Evolutionary conservation across 352 stramenopile genomes (phyloP), one percentile per base, ranked within the genome.

Genomic region (Globisporangium perplexum): DNA sequence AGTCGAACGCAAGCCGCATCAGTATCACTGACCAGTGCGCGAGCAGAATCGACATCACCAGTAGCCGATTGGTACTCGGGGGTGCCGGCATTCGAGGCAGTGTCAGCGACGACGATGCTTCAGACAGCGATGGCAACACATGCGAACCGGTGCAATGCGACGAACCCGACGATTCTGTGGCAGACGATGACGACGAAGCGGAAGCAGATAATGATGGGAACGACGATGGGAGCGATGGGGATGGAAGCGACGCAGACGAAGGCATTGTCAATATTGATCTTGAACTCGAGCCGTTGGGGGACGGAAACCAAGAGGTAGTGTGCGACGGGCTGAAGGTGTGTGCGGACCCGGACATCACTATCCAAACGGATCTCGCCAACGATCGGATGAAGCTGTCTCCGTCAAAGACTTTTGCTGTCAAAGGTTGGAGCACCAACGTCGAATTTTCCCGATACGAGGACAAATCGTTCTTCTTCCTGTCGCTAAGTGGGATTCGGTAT

Each of bases 211-310:
- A 47, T 8, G 74, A 74, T 26, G 65, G 62, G 14, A 69, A 76
- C 35, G 69, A 84, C 46, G 73, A 79, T 12, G 59, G 39, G 18
- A 77, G 69, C 39, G 74, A 86, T 33, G 60, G 56, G 6, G 71
- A 82, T 17, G 60, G 55, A 4, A 63, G 65, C 1, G 65, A 71
- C 10, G 59, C 63, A 15, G 44, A 67, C n/a, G 54, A 47, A 20
- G 48, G 52, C 3, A 45, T 31, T 7, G 42, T 55, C 5, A 41
- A 59, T 10, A 28, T 53, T 24, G 18, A 30, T 11, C 42, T 52
- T 1, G 60, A 71, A n/a, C 20, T 55, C 6, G 28, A 52, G 24
- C 18, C 39, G 10, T 30, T 38, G 15, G 35, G 41, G 6, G 36
- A 41, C 17, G 28, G 23, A 8, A 39, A 57, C n/a, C 24, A 47